Evolutionary conservation across 2,329 filamentous ascomycete genomes (phyloP), one percentile per base, ranked within the genome.

Genomic region (Calonectria honghensis): DNA sequence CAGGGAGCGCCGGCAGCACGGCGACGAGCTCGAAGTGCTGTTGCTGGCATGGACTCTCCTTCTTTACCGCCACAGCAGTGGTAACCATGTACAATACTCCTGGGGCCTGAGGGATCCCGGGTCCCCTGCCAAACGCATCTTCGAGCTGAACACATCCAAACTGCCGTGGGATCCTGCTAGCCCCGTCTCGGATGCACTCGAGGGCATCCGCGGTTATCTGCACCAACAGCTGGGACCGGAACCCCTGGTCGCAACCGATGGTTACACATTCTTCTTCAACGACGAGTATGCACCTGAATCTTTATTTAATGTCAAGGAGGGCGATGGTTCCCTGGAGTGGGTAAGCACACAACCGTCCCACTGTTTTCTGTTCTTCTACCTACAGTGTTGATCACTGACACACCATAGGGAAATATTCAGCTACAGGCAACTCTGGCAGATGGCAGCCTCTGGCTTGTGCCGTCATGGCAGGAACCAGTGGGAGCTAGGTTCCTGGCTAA

Each of bases 31-130:
- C 14, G 79, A 80, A 16, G 72, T 61, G 6, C 59, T 80, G 50
- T 39, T 80, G 66, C 67, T 80, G 70, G 79, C 76, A 20, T 80
- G 79, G 79, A 39, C 77, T 3, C 79, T 80, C 31, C 79, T 79
- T 27, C 66, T 80, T 4, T 80, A 80, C 24, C 77, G 79, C 6
- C 74, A 80, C 52, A 80, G 59, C n/a, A 78, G 70, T 11, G 79
- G 79, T 1, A 79, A 79, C 13, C 77, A 79, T 27, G 68, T 78
- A 6, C 77, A 80, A 18, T 80, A 73, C 31, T 80, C 79, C 0
- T 80, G 79, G 79, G 77, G 79, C 1, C 16, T 79, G 39, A 73
- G 68, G 57, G 75, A 80, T 31, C 63, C 73, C 11, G 76, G 66
- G 1, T 68, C 77, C 5, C 65, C 70, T 0, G 72, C 75, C 11